Evolutionary conservation across 1,139 yeast species (phyloP).

Genomic region (Petasospora fabianii): DNA sequence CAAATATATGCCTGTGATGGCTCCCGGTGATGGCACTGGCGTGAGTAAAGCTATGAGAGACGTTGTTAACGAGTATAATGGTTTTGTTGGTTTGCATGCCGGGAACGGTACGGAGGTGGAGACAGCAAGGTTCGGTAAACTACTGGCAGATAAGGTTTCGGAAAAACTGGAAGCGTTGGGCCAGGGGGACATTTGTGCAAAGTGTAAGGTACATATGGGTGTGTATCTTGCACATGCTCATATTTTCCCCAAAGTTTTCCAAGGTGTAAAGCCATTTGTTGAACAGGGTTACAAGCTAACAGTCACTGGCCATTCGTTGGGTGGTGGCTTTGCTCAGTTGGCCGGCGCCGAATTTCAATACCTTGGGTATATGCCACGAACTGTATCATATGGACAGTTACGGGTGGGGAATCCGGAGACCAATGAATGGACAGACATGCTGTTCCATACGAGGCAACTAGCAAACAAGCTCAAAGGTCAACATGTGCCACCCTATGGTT

Average conservation of each 20-base stretch:
- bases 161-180: conserved; percentile 3
- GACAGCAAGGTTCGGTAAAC: too few relatives aligned
- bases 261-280: conserved; percentile 33
- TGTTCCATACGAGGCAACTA: too few relatives aligned
- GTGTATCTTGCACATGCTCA: conserved; percentile 40
- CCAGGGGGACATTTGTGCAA: conserved; percentile 35
- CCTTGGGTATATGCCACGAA: conserved; percentile 48
- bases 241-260: conserved; percentile 36
- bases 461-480: conserved; percentile 24
- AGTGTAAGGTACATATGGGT: conserved; percentile 60
- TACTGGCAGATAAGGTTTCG: neutral
- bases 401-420: conserved; percentile 53
- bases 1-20: conserved; percentile 17
- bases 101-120: too few relatives aligned
- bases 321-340: conserved; percentile 63
- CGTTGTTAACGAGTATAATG: neutral
- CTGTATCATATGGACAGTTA: conserved; percentile 60
- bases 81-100: too few relatives aligned
- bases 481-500: conserved; percentile 28
- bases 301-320: conserved; percentile 68
- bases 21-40: conserved; percentile 1
- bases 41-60: neutral
- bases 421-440: conserved; percentile 46
- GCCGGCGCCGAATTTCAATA: conserved; percentile 56
- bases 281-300: conserved; percentile 43